Conservation (phyloP, 1,284 basidiomycete genomes). For the Chalciporus sp. region DNA sequence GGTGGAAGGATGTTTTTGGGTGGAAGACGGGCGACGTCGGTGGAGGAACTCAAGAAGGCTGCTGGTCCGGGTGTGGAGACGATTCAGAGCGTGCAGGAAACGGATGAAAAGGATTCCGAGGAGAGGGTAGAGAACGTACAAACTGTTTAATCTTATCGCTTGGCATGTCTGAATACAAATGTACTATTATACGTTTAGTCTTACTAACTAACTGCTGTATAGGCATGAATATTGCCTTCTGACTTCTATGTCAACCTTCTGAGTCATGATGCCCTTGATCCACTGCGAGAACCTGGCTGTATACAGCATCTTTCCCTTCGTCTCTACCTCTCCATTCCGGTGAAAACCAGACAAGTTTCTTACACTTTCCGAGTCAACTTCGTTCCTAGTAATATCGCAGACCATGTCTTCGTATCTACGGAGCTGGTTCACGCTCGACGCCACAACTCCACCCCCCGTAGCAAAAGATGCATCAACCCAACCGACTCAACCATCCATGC, state of each 20-base stretch:
- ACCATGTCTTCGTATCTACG: conserved; percentile 43
- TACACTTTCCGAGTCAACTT: neutral
- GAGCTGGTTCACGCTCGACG: conserved; percentile 47
- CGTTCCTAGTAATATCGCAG: neutral
- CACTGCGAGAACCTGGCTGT: neutral
- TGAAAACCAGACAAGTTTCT: neutral
- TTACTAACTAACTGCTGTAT: neutral
- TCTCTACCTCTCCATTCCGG: neutral
- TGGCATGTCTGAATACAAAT: neutral
- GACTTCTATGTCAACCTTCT: too few species aligned
- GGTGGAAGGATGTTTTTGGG: conserved; percentile 45
- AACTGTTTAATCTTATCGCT: neutral
- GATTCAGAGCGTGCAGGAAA: neutral
- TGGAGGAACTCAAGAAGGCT: conserved; percentile 29
- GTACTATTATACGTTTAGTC: neutral
- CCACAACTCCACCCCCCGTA: conserved; percentile 16
- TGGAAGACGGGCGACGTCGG: conserved; percentile 32
- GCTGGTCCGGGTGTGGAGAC: neutral
- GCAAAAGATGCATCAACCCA: neutral
- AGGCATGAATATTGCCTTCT: too few species aligned
- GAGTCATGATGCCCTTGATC: too few species aligned
- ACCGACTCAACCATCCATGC: conserved; percentile 11
- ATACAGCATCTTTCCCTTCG: neutral
- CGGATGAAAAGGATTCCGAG: neutral
- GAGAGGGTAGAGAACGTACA: neutral